A percentile compares a stretch with the other conserved stretches of the same genome.
These are phyloP conservation scores for Fusarium neocosmosporiellum DNA, from an alignment of 2,329 filamentous ascomycete genomes.

Conservation along the genomic window DNA sequence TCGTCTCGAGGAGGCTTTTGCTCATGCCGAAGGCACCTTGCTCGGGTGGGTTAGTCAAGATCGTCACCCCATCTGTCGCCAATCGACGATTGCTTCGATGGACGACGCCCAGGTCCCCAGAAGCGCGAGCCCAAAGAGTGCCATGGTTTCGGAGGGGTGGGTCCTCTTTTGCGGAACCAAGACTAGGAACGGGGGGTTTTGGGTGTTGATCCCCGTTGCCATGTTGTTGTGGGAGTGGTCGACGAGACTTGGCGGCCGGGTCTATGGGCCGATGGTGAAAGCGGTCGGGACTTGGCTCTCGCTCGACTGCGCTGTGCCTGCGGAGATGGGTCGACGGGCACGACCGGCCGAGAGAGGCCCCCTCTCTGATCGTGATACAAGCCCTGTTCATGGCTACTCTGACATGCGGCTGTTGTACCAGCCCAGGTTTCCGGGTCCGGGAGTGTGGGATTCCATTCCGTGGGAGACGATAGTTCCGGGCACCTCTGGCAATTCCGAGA, in stretches of 20 bases:
- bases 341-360: conserved; percentile 19
- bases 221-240: conserved; percentile 17
- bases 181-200: conserved; percentile 24
- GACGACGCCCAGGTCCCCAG: conserved; percentile 17
- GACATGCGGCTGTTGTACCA: conserved; percentile 18
- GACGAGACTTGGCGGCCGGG: conserved; percentile 39
- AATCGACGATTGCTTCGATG: conserved; percentile 42
- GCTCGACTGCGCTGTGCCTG: conserved; percentile 15
- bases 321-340: conserved; percentile 21
- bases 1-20: conserved; percentile 20
- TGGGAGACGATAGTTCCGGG: conserved; percentile 15
- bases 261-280: conserved; percentile 38
- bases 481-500: conserved; percentile 6
- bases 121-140: conserved; percentile 9
- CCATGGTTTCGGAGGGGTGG: conserved; percentile 38
- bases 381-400: conserved; percentile 28
- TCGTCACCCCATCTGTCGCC: conserved; percentile 36
- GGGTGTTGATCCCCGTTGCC: conserved; percentile 32
- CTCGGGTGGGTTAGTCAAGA: conserved; percentile 36
- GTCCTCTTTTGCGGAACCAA: conserved; percentile 17
- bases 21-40: conserved; percentile 26
- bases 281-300: conserved; percentile 23
- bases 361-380: conserved; percentile 7
- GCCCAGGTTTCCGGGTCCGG: conserved; percentile 16
- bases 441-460: background rate